These are phyloP conservation scores for Seminavis robusta DNA, from an alignment of 108 stramenopile species.

Conservation along the genomic window DNA sequence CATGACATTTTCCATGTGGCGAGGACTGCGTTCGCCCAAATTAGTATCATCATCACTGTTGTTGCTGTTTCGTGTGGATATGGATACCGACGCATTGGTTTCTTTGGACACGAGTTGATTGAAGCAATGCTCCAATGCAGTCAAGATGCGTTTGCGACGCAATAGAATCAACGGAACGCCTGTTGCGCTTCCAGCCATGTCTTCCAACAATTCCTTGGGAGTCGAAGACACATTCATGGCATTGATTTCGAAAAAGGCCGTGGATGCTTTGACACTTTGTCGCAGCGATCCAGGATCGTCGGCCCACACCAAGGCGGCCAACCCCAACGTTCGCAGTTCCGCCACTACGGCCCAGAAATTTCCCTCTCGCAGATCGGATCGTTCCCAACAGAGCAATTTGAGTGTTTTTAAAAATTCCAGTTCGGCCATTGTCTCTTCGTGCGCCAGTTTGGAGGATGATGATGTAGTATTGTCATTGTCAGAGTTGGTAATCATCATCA, in stretches of 20 bases:
- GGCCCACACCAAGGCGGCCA: conserved; percentile 48
- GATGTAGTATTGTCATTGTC: conserved; percentile 3
- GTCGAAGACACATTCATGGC: conserved; percentile 17
- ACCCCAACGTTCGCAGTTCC: conserved; percentile 37
- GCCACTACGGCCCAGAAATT: conserved; percentile 63
- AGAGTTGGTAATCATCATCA: conserved; percentile 10
- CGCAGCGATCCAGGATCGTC: conserved; percentile 29
- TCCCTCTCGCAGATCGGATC: conserved; percentile 29
- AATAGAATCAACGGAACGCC: conserved; percentile 19
- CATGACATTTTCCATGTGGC: conserved; percentile 29
- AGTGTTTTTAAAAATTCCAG: conserved; percentile 38
- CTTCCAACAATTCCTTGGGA: conserved; percentile 40
- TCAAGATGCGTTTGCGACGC: conserved; percentile 42
- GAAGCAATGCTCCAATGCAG: conserved; percentile 62
- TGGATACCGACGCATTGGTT: too few relatives aligned
- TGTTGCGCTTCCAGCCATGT: conserved; percentile 6
- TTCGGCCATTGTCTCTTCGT: conserved; percentile 36
- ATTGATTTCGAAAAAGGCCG: conserved; percentile 17
- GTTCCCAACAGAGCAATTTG: conserved; percentile 10
- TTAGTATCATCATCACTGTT: conserved; percentile 17
- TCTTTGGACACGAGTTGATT: conserved; percentile 19
- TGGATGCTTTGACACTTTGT: conserved; percentile 2
- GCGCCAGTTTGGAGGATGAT: conserved; percentile 11
- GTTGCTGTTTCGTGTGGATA: not conserved
- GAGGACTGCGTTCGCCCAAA: not conserved